Percentiles rank a stretch among this genome's conserved stretches.
Evolutionary conservation across 2,329 filamentous ascomycete species (phyloP).

Genomic region (Cryphonectria radicalis): DNA sequence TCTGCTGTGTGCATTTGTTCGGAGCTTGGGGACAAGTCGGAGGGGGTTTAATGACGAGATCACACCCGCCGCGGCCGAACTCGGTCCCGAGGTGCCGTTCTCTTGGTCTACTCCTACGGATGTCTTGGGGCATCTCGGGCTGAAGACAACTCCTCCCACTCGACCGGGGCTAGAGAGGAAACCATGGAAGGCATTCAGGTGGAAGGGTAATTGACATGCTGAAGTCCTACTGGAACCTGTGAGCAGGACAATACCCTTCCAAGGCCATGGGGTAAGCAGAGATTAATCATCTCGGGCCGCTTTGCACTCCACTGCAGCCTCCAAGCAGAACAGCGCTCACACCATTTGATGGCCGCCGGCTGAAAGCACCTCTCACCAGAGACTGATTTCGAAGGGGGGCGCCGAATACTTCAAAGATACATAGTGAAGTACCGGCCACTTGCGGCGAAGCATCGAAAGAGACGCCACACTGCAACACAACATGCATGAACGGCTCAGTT

Average conservation of each 20-base stretch:
- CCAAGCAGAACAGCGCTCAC: too few relatives aligned
- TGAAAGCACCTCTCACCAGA: neutral
- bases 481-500: neutral
- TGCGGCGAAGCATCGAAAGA: neutral
- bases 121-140: neutral
- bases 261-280: too few relatives aligned
- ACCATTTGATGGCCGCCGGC: neutral
- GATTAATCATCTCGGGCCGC: too few relatives aligned
- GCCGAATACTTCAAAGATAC: neutral
- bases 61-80: neutral
- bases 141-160: neutral
- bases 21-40: neutral
- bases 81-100: slow-evolving; percentile 7
- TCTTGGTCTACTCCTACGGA: too few relatives aligned
- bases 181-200: neutral
- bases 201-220: neutral
- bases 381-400: neutral
- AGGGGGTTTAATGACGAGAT: too few relatives aligned
- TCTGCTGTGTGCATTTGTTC: neutral
- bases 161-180: neutral
- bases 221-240: neutral
- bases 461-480: neutral
- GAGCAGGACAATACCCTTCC: neutral
- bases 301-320: too few relatives aligned
- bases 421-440: neutral